Conservation (phyloP, 1,284 basidiomycete genomes). For the Crepidotus sp. region DNA sequence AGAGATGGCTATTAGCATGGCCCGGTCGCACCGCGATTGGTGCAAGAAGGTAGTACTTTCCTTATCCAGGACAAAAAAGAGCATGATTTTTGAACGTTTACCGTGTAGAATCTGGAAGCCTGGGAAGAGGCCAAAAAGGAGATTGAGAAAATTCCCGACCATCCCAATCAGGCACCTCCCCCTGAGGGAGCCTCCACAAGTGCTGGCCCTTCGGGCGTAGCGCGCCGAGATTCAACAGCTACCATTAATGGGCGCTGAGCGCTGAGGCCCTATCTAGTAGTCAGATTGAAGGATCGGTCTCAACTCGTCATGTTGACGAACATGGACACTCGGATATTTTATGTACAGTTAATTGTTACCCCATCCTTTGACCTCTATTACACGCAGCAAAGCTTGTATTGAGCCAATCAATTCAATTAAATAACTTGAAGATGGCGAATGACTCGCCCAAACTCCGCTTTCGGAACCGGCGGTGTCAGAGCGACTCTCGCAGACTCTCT, state of each 20-base stretch:
- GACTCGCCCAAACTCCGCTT: too few species aligned
- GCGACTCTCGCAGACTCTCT: not conserved
- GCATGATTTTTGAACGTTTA: slow-evolving; percentile 3
- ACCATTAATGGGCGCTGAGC: slow-evolving; percentile 39
- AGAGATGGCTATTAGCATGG: slow-evolving; percentile 88
- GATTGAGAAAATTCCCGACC: slow-evolving; percentile 80
- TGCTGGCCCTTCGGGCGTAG: slow-evolving; percentile 26
- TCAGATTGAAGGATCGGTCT: not conserved
- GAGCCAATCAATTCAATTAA: too few species aligned
- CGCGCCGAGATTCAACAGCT: slow-evolving; percentile 54
- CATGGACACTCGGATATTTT: slow-evolving; percentile 13
- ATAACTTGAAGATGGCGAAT: too few species aligned
- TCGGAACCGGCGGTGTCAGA: not conserved
- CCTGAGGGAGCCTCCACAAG: slow-evolving; percentile 21
- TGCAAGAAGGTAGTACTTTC: slow-evolving; percentile 69
- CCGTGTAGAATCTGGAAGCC: slow-evolving; percentile 80
- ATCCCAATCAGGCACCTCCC: slow-evolving; percentile 63
- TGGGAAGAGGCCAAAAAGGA: slow-evolving; percentile 95
- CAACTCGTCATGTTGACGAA: not conserved
- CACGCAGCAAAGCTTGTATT: too few species aligned
- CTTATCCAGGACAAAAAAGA: slow-evolving; percentile 8
- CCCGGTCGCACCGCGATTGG: slow-evolving; percentile 89
- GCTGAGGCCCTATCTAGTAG: not conserved
- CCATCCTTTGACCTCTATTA: slow-evolving; percentile 1
- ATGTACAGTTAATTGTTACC: slow-evolving; percentile 15